Conservation (phyloP, 371 early-diverging fungal genomes). For the Mortierella sp. region DNA sequence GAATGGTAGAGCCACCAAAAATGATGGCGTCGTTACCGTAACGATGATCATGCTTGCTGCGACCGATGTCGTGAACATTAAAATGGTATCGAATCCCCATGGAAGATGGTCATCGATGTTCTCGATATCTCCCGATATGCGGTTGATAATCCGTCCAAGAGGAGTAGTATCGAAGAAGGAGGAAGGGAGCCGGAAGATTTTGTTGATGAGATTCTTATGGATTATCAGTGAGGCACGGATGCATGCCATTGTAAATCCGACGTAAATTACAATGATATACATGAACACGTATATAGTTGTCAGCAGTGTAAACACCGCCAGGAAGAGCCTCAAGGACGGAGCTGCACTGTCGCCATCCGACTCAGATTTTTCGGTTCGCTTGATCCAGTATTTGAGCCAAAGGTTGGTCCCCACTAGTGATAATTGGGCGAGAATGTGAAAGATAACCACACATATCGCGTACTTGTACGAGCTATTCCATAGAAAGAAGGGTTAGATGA, state of each 20-base stretch:
- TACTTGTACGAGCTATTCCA: constrained; percentile 32
- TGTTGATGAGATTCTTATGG: constrained; percentile 62
- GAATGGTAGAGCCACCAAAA: constrained; percentile 42
- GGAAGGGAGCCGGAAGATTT: constrained; percentile 71
- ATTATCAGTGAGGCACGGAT: constrained; percentile 61
- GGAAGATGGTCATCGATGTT: constrained; percentile 74
- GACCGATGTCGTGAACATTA: constrained; percentile 64
- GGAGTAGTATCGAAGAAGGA: constrained; percentile 92
- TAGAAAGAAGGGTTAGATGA: background rate
- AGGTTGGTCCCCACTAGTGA: constrained; percentile 51
- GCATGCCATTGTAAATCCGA: constrained; percentile 47
- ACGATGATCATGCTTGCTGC: constrained; percentile 73
- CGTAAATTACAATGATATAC: constrained; percentile 16
- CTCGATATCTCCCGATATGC: constrained; percentile 81
- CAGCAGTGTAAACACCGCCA: constrained; percentile 78
- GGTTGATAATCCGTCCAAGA: constrained; percentile 82
- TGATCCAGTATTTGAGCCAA: constrained; percentile 83
- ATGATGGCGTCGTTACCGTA: constrained; percentile 64
- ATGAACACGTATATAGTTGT: constrained; percentile 35
- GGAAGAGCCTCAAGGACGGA: constrained; percentile 60
- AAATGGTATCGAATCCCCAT: constrained; percentile 19
- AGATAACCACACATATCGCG: background rate
- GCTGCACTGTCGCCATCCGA: constrained; percentile 58
- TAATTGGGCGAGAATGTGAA: constrained; percentile 9
- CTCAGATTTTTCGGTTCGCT: constrained; percentile 43